Base-by-base conservation (phyloP, 805 yeast species). In the Starmerella vaccinii region DNA sequence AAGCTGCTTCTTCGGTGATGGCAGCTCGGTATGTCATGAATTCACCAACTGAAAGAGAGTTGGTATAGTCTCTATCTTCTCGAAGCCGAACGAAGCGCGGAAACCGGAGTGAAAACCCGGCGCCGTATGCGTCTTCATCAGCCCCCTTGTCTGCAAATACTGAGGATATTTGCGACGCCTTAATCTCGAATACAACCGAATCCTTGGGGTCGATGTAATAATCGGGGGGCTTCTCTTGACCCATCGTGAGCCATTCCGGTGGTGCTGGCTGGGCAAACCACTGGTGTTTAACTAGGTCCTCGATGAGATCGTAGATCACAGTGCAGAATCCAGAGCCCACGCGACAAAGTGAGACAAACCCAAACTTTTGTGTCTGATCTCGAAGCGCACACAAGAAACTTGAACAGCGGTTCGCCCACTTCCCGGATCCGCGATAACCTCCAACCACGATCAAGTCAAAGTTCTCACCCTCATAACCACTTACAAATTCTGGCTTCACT, bases 401-500 rank as follows among this genome's bases (percentile, higher is more conserved):
- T 23, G 80, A 74, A 18, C 66, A 47, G 13, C 49, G 49, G 26
- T 60, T 54, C 2, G 61, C 63, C 3, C 68, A 58, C 35, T 69
- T 71, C 44, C 90, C 90, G 21, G 76, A 73, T 0, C 86, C 87
- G 16, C 80, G 79, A 50, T 77, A 80, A 49, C 80, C 82, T 0
- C 97, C 98, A 51, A 89, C 80, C 0, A 90, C 76, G 2, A 80
- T 70, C 44, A 88, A 63, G 64, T 90, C 97, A 54, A 88, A 69
- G 59, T 84, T 84, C 56, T 88, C 95, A 9, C 95, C 95, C 64
- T 84, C 83, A 52, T 82, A 86, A 7, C 63, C 63, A 49, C 80
- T 82, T 48, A 88, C 69, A 61, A 88, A 89, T 58, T 89, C 96
- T 0, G 97, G 97, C 63, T 90, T 90, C 2, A 90, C 76, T 61